Conservation (phyloP, 2,329 filamentous ascomycete genomes). For the Conoideocrella luteorostrata region DNA sequence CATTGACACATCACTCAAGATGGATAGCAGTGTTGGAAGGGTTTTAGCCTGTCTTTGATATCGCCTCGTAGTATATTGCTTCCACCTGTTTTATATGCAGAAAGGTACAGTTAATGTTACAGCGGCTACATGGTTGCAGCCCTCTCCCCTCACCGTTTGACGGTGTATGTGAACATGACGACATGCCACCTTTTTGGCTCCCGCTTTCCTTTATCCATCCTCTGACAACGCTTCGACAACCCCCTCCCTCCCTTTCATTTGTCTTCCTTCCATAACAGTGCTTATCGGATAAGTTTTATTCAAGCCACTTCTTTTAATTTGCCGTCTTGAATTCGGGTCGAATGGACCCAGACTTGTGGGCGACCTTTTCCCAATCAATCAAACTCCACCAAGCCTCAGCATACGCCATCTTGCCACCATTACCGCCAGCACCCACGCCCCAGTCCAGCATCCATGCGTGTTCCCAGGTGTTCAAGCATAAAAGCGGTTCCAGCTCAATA, state of each 20-base stretch:
- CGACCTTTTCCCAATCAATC: conserved; percentile 79
- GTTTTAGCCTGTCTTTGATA: too few species aligned
- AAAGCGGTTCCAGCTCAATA: conserved; percentile 63
- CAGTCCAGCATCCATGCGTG: conserved; percentile 87
- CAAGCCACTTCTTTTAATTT: background rate
- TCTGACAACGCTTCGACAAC: background rate
- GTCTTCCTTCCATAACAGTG: too few species aligned
- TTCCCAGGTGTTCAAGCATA: conserved; percentile 96
- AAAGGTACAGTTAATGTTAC: conserved; percentile 6
- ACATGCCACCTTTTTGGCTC: background rate
- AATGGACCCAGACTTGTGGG: conserved; percentile 27
- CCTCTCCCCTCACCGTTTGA: background rate
- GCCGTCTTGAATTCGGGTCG: conserved; percentile 29
- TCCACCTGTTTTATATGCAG: background rate
- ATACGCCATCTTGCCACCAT: conserved; percentile 68
- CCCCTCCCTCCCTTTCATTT: too few species aligned
- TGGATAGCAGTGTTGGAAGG: too few species aligned
- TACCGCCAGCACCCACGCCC: conserved; percentile 48
- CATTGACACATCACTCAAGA: too few species aligned
- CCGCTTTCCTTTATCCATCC: background rate
- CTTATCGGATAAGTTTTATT: too few species aligned
- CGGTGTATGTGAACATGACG: background rate
- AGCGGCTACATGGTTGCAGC: conserved; percentile 9
- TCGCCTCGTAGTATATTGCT: background rate
- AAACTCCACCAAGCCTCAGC: conserved; percentile 79